A percentile compares a stretch with the other conserved stretches of the same genome.
phyloP scores from a whole-genome alignment of 176 grass and related monocot species.

The Typha latifolia region DNA sequence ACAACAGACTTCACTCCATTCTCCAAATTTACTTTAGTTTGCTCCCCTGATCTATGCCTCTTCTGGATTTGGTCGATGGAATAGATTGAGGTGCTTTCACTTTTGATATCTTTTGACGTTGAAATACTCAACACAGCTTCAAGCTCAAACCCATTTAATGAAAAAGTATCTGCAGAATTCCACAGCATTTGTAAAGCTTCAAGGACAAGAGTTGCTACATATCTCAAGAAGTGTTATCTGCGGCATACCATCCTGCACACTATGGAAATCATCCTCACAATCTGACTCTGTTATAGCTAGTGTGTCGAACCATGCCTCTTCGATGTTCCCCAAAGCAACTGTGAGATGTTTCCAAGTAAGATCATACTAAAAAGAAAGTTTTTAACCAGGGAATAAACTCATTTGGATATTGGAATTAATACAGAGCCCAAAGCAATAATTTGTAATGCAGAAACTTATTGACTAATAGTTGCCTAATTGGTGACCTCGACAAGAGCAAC shows the following conservation, averaged over 20 bases:
- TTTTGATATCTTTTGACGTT: constrained; percentile 20
- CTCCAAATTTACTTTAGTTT: constrained; percentile 32
- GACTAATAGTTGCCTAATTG: background rate
- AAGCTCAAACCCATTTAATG: constrained; percentile 54
- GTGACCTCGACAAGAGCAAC: no score
- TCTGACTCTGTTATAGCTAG: constrained; percentile 53
- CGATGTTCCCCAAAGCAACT: constrained; percentile 46
- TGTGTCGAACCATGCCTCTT: constrained; percentile 87
- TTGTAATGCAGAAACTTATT: background rate
- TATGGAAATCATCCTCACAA: constrained; percentile 85
- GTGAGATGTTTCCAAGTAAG: constrained; percentile 17
- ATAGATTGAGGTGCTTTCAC: constrained; percentile 19
- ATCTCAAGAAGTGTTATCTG: constrained; percentile 1
- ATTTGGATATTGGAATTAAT: background rate
- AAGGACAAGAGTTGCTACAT: background rate
- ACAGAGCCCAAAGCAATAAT: background rate
- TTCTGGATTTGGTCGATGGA: constrained; percentile 31
- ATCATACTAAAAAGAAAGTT: constrained; percentile 22
- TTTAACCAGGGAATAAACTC: constrained; percentile 1
- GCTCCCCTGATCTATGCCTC: constrained; percentile 50
- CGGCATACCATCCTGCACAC: constrained; percentile 76
- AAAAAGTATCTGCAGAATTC: constrained; percentile 38
- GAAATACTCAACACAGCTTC: constrained; percentile 32
- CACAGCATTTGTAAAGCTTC: background rate
- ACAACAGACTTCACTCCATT: constrained; percentile 34